Evolutionary conservation across 2,329 filamentous ascomycete species (phyloP).

Genomic region (Cladophialophora yegresii): DNA sequence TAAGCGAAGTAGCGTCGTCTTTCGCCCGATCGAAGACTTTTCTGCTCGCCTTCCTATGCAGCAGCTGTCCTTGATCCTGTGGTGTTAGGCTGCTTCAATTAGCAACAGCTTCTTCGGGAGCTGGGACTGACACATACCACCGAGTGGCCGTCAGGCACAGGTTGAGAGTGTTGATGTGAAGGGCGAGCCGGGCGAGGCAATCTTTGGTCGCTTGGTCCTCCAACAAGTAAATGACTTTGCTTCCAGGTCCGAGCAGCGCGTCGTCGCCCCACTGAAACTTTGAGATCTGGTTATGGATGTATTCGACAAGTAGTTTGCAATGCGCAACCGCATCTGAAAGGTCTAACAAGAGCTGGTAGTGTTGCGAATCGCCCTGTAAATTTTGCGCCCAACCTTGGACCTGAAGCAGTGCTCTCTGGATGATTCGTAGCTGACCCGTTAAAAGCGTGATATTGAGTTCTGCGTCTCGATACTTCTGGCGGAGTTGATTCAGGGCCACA

Average conservation of each 20-base stretch:
- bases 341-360: constrained; percentile 33
- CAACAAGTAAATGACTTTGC: constrained; percentile 28
- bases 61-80: constrained; percentile 26
- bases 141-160: constrained; percentile 32
- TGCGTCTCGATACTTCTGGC: constrained; percentile 28
- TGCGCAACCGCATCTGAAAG: constrained; percentile 30
- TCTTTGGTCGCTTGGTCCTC: constrained; percentile 30
- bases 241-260: constrained; percentile 20
- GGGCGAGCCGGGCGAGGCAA: constrained; percentile 23
- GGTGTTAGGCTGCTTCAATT: constrained; percentile 25
- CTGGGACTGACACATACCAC: constrained; percentile 24
- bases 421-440: constrained; percentile 30
- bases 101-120: background rate
- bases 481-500: constrained; percentile 26
- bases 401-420: constrained; percentile 33
- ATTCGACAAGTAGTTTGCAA: constrained; percentile 29
- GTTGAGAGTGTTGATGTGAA: constrained; percentile 34
- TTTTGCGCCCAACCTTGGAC: constrained; percentile 31
- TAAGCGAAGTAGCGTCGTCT: constrained; percentile 34
- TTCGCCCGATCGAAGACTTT: constrained; percentile 29
- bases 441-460: constrained; percentile 32
- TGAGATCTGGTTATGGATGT: constrained; percentile 32
- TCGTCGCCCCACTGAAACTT: constrained; percentile 25
- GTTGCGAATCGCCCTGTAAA: constrained; percentile 19
- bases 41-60: constrained; percentile 27